phyloP scores from a whole-genome alignment of 2,329 filamentous ascomycete genomes.

The Hymenoscyphus infarciens region DNA sequence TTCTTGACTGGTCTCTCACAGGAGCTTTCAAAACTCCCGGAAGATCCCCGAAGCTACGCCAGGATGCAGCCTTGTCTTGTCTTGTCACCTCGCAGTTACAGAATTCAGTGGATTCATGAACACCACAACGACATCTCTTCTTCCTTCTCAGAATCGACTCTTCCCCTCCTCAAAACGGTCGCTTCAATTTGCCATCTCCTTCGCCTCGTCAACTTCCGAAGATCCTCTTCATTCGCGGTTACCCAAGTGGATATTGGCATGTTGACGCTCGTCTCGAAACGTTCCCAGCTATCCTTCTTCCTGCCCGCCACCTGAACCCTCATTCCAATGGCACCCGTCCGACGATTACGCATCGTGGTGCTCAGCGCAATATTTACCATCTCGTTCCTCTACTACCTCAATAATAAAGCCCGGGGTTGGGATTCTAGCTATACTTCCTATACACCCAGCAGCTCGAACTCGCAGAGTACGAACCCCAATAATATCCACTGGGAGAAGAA shows the following conservation, averaged over 20 bases:
- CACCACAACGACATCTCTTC: not conserved
- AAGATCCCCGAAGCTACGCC: not conserved
- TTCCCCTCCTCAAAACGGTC: not conserved
- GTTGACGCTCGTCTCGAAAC: constrained; percentile 14
- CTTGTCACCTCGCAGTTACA: not conserved
- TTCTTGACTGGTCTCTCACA: too few relatives aligned
- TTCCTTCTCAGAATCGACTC: not conserved
- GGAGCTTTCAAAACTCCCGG: too few relatives aligned
- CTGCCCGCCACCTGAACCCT: constrained; percentile 3
- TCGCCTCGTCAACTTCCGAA: too few relatives aligned
- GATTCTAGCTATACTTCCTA: constrained; percentile 20
- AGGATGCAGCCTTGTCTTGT: not conserved
- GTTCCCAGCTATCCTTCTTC: constrained; percentile 7
- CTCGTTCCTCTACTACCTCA: constrained; percentile 28
- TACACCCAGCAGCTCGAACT: constrained; percentile 14
- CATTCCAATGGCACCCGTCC: constrained; percentile 23
- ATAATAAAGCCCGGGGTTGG: constrained; percentile 22
- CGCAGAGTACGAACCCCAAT: constrained; percentile 48
- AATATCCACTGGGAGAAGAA: constrained; percentile 45
- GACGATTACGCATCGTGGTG: constrained; percentile 28
- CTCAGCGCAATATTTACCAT: constrained; percentile 25
- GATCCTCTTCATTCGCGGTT: not conserved
- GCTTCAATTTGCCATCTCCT: not conserved
- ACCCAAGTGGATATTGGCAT: constrained; percentile 8
- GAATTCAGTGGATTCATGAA: not conserved